Conservation (phyloP, 2,329 filamentous ascomycete genomes). For the Ceratocystis cacaofunesta region DNA sequence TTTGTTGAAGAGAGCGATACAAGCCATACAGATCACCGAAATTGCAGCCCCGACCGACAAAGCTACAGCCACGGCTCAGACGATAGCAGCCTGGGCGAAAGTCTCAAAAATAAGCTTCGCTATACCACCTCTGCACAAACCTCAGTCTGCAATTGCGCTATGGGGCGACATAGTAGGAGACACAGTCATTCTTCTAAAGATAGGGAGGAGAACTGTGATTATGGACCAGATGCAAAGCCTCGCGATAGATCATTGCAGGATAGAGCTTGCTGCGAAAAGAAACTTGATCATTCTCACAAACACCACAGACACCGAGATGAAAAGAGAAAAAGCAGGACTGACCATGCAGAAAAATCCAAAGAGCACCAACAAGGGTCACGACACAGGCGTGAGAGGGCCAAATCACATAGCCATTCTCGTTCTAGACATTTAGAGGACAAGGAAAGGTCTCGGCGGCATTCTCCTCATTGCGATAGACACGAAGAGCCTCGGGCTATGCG, state of each 20-base stretch:
- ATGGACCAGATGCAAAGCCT: not conserved
- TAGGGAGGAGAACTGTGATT: not conserved
- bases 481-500: conserved; percentile 6
- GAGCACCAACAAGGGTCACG: not conserved
- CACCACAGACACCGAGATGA: not conserved
- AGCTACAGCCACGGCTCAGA: not conserved
- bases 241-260: not conserved
- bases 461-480: not conserved
- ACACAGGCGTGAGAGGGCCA: not conserved
- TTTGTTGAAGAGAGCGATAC: not conserved
- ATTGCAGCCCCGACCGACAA: not conserved
- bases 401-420: not conserved
- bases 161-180: not conserved
- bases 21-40: not conserved
- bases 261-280: not conserved
- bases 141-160: not conserved
- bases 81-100: not conserved
- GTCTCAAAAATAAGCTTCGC: not conserved
- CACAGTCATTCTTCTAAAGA: not conserved
- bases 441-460: not conserved
- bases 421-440: not conserved
- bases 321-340: not conserved
- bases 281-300: not conserved
- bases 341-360: not conserved
- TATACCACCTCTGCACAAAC: not conserved